Conservation (phyloP, 2,329 filamentous ascomycete species). For the Cladosporium sp. region DNA sequence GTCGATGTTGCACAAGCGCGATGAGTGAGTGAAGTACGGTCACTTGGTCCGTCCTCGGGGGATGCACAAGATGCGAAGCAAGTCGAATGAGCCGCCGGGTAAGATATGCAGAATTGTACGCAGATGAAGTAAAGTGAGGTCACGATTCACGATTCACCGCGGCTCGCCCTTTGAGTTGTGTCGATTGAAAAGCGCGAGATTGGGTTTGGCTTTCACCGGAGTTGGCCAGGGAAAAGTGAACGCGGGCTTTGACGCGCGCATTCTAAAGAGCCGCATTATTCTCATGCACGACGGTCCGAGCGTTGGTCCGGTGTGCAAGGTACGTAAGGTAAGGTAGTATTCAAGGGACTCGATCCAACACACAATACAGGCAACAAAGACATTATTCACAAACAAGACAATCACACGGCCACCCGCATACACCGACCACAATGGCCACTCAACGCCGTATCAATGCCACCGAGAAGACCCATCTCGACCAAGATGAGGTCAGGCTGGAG, state of each 20-base stretch:
- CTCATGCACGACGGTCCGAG: conserved; percentile 7
- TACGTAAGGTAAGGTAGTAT: background rate
- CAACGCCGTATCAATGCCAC: conserved; percentile 58
- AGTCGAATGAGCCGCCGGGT: background rate
- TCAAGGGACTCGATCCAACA: background rate
- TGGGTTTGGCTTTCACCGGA: background rate
- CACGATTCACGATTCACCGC: background rate
- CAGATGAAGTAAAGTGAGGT: background rate
- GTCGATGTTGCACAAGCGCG: conserved; percentile 11
- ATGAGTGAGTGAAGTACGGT: background rate
- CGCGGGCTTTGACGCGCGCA: conserved; percentile 18
- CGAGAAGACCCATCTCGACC: conserved; percentile 65
- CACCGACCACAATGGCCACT: conserved; percentile 16
- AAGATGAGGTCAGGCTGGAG: conserved; percentile 37
- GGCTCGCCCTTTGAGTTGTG: background rate
- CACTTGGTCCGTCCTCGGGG: background rate
- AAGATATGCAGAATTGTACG: background rate
- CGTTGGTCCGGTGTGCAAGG: background rate
- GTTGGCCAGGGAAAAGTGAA: conserved; percentile 2
- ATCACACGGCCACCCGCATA: background rate
- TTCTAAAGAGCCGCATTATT: background rate
- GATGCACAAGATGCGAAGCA: background rate
- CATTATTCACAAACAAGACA: background rate
- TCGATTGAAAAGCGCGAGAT: conserved; percentile 1
- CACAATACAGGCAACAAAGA: background rate